phyloP scores from a whole-genome alignment of 805 yeast genomes.

The Kluyveromyces aestuarii region DNA sequence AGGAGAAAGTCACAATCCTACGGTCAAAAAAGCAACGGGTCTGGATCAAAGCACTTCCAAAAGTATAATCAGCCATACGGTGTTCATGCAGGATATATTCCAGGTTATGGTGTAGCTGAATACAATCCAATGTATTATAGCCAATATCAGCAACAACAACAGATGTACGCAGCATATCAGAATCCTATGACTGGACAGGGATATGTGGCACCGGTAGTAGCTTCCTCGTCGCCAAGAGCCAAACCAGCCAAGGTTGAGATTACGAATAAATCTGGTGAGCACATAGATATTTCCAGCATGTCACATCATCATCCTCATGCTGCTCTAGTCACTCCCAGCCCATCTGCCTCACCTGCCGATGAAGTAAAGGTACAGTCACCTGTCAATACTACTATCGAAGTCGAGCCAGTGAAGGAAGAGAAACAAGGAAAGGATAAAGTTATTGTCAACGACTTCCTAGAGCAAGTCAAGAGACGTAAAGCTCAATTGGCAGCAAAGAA shows the following conservation, averaged over 20 bases:
- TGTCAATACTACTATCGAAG: background rate
- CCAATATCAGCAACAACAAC: constrained; percentile 3
- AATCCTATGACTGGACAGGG: background rate
- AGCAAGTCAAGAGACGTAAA: constrained; percentile 23
- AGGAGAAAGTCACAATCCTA: background rate
- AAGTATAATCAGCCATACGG: constrained; percentile 2
- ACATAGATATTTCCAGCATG: constrained; percentile 11
- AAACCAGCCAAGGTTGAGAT: constrained; percentile 18
- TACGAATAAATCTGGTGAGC: constrained; percentile 28
- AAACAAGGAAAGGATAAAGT: constrained; percentile 12
- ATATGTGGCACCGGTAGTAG: background rate
- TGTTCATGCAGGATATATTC: constrained; percentile 1
- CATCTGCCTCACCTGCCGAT: constrained; percentile 1
- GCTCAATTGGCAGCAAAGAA: constrained; percentile 23
- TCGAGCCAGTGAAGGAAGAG: constrained; percentile 4
- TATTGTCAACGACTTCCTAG: constrained; percentile 21
- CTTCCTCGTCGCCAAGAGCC: background rate
- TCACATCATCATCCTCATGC: constrained; percentile 1
- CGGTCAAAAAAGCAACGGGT: background rate
- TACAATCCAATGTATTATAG: constrained; percentile 2
- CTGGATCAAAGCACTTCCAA: background rate
- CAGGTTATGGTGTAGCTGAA: constrained; percentile 2
- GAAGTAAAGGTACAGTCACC: constrained; percentile 1
- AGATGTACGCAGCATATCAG: constrained; percentile 1
- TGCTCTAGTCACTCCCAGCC: constrained; percentile 3